Evolutionary conservation across 2,329 filamentous ascomycete genomes (phyloP).

Genomic region (Cadophora gregata): DNA sequence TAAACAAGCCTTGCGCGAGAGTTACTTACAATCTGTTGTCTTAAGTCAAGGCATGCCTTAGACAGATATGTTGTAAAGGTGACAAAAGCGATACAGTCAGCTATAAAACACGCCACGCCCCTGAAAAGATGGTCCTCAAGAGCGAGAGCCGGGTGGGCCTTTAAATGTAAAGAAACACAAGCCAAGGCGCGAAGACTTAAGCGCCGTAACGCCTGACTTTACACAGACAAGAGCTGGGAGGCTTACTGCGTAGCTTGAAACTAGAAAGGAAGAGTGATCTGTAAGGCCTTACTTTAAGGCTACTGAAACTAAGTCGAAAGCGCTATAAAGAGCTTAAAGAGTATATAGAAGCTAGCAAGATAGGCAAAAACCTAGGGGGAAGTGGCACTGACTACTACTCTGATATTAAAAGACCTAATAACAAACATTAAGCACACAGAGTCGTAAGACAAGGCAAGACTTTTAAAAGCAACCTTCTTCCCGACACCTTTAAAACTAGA

Average conservation of each 20-base stretch:
- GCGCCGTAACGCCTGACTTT: not conserved
- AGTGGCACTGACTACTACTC: not conserved
- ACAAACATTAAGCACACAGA: not conserved
- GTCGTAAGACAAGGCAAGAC: not conserved
- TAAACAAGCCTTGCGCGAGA: no score
- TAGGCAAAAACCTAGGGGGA: not conserved
- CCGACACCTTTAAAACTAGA: no score
- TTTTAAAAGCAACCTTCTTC: not conserved
- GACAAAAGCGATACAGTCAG: not conserved
- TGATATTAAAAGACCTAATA: not conserved
- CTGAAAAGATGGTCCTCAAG: conserved; percentile 3
- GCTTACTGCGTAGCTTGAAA: conserved; percentile 7
- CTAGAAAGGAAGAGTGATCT: conserved; percentile 7
- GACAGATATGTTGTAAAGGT: no score
- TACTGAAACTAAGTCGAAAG: not conserved
- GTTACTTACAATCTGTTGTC: no score
- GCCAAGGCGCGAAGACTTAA: conserved; percentile 4
- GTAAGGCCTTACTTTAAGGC: not conserved
- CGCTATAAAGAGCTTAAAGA: not conserved
- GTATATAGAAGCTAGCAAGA: not conserved
- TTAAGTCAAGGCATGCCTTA: no score
- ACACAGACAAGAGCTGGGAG: conserved; percentile 16
- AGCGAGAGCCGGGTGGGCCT: not conserved
- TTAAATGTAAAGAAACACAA: conserved; percentile 12
- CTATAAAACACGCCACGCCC: not conserved